A percentile compares a stretch with the other conserved stretches of the same genome.
phyloP scores from a whole-genome alignment of 257 asterid genomes.

The Anisodus acutangulus region DNA sequence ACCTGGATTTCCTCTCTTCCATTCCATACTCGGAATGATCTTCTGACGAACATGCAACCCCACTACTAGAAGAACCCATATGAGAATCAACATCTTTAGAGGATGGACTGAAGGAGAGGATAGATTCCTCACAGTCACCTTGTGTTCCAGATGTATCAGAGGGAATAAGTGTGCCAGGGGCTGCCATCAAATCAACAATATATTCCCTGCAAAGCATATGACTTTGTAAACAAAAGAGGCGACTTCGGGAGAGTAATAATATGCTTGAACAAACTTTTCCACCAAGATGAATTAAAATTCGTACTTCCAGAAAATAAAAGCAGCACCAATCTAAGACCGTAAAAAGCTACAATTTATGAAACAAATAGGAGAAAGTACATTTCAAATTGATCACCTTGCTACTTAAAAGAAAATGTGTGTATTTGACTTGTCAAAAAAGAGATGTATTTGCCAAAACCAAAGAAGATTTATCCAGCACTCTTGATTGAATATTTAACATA shows the following conservation, averaged over 20 bases:
- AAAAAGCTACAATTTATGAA: not conserved
- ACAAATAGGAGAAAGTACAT: constrained; percentile 3
- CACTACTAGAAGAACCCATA: constrained; percentile 52
- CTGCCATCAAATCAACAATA: constrained; percentile 97
- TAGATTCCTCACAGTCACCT: constrained; percentile 44
- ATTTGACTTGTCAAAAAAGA: constrained; percentile 3
- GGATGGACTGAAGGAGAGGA: constrained; percentile 37
- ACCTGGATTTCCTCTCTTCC: constrained; percentile 38
- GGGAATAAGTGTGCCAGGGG: constrained; percentile 96
- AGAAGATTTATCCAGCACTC: constrained; percentile 6
- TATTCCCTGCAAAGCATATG: constrained; percentile 69
- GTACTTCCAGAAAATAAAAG: not conserved
- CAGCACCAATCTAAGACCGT: not conserved
- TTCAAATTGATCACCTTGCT: not conserved
- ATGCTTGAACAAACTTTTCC: not conserved
- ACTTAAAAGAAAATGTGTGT: not conserved
- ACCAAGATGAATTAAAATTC: not conserved
- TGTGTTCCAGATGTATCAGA: constrained; percentile 72
- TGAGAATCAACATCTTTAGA: constrained; percentile 46
- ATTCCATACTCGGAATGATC: constrained; percentile 41
- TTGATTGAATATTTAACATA: not conserved
- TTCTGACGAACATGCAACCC: constrained; percentile 46
- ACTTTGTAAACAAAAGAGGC: not conserved
- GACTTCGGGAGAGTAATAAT: constrained; percentile 11
- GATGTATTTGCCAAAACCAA: not conserved